A percentile compares a stretch with the other conserved stretches of the same genome.
These are phyloP conservation scores for Omphalotus olearius DNA, from an alignment of 1,284 basidiomycete species.

Conservation along the genomic window DNA sequence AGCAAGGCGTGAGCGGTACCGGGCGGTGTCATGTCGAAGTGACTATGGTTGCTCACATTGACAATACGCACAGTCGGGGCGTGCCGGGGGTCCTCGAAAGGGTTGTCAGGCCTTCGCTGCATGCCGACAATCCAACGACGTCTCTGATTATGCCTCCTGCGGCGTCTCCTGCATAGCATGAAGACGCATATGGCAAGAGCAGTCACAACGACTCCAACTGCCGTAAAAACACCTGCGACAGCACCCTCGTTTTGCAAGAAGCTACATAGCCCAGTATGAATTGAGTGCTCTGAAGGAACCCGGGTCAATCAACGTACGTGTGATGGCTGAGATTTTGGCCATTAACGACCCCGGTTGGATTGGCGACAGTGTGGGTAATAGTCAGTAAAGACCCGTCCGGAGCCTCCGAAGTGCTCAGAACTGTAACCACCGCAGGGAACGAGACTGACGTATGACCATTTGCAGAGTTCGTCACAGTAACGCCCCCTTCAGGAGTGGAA, in stretches of 20 bases:
- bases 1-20: conserved; percentile 3
- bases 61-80: conserved; percentile 19
- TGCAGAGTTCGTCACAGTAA: conserved; percentile 32
- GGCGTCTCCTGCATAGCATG: conserved; percentile 36
- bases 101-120: conserved; percentile 29
- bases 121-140: conserved; percentile 29
- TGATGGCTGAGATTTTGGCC: conserved; percentile 16
- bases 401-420: conserved; percentile 39
- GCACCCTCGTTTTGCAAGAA: conserved; percentile 52
- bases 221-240: conserved; percentile 54
- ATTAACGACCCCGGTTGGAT: conserved; percentile 31
- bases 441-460: conserved; percentile 31
- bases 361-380: conserved; percentile 45
- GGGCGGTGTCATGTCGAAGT: conserved; percentile 4
- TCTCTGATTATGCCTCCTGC: conserved; percentile 27
- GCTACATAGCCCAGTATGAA: conserved; percentile 25
- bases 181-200: conserved; percentile 31
- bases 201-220: conserved; percentile 40
- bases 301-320: conserved; percentile 8
- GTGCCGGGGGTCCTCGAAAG: conserved; percentile 28
- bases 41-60: conserved; percentile 1
- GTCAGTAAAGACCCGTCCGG: conserved; percentile 38
- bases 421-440: conserved; percentile 42
- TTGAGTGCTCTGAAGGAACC: not conserved
- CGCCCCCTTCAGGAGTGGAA: conserved; percentile 30